These are phyloP conservation scores for Anthoceros angustus DNA, from an alignment of 225 moss, liverwort and hornwort species.

Conservation along the genomic window DNA sequence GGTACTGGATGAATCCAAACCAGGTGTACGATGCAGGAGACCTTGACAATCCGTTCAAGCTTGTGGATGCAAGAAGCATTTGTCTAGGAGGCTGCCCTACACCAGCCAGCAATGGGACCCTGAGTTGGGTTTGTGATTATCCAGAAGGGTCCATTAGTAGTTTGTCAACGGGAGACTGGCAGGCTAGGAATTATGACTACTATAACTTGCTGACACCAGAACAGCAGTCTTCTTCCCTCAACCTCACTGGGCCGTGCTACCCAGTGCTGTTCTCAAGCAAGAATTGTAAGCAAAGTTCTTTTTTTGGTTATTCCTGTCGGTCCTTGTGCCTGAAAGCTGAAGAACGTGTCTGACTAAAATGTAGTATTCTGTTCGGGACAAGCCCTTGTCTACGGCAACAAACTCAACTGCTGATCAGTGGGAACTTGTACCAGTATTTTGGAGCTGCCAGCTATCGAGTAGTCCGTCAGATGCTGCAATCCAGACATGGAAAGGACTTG, in stretches of 20 bases:
- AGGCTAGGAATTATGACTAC: constrained; percentile 39
- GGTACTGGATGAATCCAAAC: constrained; percentile 86
- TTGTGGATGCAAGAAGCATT: constrained; percentile 62
- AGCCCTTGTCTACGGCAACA: too few relatives aligned
- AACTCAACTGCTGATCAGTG: too few relatives aligned
- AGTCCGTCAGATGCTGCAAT: constrained; percentile 42
- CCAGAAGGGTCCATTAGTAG: constrained; percentile 49
- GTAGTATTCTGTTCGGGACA: too few relatives aligned
- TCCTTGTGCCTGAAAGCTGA: neutral
- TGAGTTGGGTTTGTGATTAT: constrained; percentile 89
- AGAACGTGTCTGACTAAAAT: neutral
- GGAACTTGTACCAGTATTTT: constrained; percentile 35
- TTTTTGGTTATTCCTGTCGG: neutral
- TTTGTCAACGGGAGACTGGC: constrained; percentile 48
- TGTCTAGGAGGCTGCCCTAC: constrained; percentile 48
- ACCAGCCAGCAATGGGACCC: constrained; percentile 26
- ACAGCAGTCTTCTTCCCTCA: constrained; percentile 41
- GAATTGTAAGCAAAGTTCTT: constrained; percentile 33
- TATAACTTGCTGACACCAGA: constrained; percentile 19
- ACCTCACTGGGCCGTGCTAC: constrained; percentile 73
- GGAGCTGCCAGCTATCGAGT: constrained; percentile 61
- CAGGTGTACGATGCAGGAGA: constrained; percentile 67
- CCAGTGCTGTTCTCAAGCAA: constrained; percentile 71
- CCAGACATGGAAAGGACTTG: constrained; percentile 28
- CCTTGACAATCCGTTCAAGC: constrained; percentile 49